A percentile compares a stretch with the other conserved stretches of the same genome.
Evolutionary conservation across 2,329 filamentous ascomycete genomes (phyloP).

Genomic region (Clonostachys byssicola): DNA sequence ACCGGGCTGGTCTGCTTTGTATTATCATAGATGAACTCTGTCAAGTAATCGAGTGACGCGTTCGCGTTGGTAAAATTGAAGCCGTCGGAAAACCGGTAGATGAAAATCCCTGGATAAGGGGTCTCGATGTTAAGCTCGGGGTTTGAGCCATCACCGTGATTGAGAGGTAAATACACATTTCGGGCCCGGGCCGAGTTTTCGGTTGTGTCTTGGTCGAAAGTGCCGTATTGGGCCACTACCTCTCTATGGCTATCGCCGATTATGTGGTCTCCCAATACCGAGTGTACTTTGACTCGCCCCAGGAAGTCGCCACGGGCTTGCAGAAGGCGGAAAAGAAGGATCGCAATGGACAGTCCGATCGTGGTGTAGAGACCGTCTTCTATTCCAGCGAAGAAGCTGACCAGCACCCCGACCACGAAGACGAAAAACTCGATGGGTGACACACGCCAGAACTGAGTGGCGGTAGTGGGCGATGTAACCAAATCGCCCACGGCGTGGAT

Average conservation of each 20-base stretch:
- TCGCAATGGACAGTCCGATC: slow-evolving; percentile 68
- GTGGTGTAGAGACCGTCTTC: slow-evolving; percentile 92
- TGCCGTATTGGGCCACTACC: slow-evolving; percentile 49
- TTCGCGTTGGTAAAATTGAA: slow-evolving; percentile 96
- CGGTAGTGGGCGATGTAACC: slow-evolving; percentile 83
- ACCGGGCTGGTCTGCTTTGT: slow-evolving; percentile 75
- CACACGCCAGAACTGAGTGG: slow-evolving; percentile 94
- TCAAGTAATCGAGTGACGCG: slow-evolving; percentile 78
- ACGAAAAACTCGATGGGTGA: slow-evolving; percentile 87
- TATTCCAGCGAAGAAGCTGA: slow-evolving; percentile 83
- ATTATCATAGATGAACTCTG: slow-evolving; percentile 60
- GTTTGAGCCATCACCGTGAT: slow-evolving; percentile 50
- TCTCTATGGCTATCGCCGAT: slow-evolving; percentile 54
- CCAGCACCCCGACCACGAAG: slow-evolving; percentile 88
- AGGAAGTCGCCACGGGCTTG: slow-evolving; percentile 82
- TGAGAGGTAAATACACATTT: slow-evolving; percentile 33
- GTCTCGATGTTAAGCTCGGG: slow-evolving; percentile 31
- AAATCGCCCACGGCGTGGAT: slow-evolving; percentile 94
- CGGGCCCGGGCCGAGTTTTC: slow-evolving; percentile 18
- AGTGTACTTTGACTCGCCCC: slow-evolving; percentile 64
- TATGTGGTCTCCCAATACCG: slow-evolving; percentile 72
- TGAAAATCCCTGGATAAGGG: slow-evolving; percentile 86
- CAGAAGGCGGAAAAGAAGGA: slow-evolving; percentile 80
- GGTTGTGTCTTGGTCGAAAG: slow-evolving; percentile 25
- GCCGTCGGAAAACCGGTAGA: slow-evolving; percentile 90